These are phyloP conservation scores for Debaryomyces hansenii DNA, from an alignment of 805 yeast genomes.

Conservation along the genomic window DNA sequence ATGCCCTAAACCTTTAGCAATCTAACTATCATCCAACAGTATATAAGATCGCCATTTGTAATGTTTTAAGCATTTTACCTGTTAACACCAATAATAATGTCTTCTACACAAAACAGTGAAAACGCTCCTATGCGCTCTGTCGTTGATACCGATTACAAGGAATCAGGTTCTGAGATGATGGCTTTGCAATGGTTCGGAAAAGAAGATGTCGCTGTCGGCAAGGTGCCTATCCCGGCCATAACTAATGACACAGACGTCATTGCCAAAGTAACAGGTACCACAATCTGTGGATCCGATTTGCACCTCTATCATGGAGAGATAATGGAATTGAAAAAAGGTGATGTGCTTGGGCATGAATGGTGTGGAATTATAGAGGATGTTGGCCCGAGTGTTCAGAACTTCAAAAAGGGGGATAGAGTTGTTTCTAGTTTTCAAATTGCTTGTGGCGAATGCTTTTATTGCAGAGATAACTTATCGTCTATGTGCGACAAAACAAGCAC, in stretches of 20 bases:
- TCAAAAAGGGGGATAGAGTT: conserved; percentile 65
- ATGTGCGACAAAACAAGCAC: not conserved
- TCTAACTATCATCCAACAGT: no score
- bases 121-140: no score
- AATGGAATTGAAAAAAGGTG: not conserved
- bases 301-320: conserved; percentile 1
- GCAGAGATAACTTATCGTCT: not conserved
- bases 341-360: conserved; percentile 59
- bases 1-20: no score
- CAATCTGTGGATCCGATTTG: conserved; percentile 1
- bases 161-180: not conserved
- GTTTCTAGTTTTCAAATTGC: conserved; percentile 21
- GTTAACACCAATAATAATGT: no score
- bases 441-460: conserved; percentile 1
- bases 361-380: conserved; percentile 59
- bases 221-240: not conserved
- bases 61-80: no score
- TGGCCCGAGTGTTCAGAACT: conserved; percentile 53
- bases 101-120: no score
- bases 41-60: no score
- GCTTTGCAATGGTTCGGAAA: not conserved
- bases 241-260: not conserved
- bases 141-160: not conserved
- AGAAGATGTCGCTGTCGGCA: not conserved
- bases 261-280: not conserved